phyloP scores from a whole-genome alignment of 805 yeast genomes.

The Lachancea fermentati region DNA sequence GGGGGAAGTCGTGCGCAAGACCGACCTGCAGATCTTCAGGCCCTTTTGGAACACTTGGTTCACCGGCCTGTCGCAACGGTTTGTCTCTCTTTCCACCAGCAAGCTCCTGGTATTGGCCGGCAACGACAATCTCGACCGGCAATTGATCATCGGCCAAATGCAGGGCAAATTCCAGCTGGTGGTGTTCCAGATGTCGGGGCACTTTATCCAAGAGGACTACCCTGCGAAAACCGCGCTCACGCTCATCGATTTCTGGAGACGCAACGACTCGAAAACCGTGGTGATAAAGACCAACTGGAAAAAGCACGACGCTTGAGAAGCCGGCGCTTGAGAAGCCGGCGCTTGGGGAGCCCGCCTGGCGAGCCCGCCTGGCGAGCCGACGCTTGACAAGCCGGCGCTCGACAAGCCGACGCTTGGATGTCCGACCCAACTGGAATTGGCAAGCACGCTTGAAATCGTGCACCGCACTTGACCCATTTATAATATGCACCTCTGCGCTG shows the following conservation, averaged over 20 bases:
- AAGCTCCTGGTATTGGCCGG: slow-evolving; percentile 81
- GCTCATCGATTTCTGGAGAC: slow-evolving; percentile 39
- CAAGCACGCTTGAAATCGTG: no score
- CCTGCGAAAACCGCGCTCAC: slow-evolving; percentile 63
- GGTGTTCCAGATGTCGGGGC: slow-evolving; percentile 79
- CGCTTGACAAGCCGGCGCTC: no score
- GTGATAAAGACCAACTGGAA: slow-evolving; percentile 40
- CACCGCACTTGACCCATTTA: no score
- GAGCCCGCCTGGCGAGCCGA: no score
- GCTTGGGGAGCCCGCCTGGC: no score
- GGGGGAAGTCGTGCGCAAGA: slow-evolving; percentile 48
- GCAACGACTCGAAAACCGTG: slow-evolving; percentile 34
- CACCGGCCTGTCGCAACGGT: slow-evolving; percentile 49
- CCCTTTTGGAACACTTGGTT: slow-evolving; percentile 87
- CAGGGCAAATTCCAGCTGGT: slow-evolving; percentile 92
- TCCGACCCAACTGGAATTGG: no score
- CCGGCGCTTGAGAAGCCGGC: no score
- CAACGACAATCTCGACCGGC: slow-evolving; percentile 80
- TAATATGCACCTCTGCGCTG: no score
- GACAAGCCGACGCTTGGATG: no score
- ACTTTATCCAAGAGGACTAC: slow-evolving; percentile 90
- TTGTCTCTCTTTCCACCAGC: slow-evolving; percentile 47
- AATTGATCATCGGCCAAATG: slow-evolving; percentile 92
- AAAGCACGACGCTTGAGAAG: not conserved
- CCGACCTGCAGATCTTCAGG: slow-evolving; percentile 55